These are phyloP conservation scores for Nakataea oryzae DNA, from an alignment of 2,329 filamentous ascomycete genomes.

Conservation along the genomic window DNA sequence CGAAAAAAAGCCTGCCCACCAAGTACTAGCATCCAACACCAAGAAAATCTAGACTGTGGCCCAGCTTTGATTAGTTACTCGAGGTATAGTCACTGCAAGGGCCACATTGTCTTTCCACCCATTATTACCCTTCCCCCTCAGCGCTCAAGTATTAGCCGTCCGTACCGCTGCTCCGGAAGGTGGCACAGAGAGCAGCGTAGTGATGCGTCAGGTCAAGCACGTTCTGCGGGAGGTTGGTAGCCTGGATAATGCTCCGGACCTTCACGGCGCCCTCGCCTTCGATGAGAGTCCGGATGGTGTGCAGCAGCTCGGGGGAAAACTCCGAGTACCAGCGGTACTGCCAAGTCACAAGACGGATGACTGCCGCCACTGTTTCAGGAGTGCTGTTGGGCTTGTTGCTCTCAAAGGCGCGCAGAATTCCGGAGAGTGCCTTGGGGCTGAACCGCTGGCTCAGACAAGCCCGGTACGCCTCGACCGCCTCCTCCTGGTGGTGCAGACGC, in stretches of 20 bases:
- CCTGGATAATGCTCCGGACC: constrained; percentile 92
- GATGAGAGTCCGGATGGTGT: constrained; percentile 81
- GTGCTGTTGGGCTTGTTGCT: constrained; percentile 56
- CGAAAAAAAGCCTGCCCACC: neutral
- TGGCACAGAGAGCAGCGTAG: constrained; percentile 88
- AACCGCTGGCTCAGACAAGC: constrained; percentile 81
- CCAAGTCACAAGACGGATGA: constrained; percentile 91
- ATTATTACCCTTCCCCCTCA: neutral
- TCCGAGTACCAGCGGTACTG: constrained; percentile 99
- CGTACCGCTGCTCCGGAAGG: constrained; percentile 88
- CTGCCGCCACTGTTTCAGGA: constrained; percentile 68
- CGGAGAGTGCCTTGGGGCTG: constrained; percentile 82
- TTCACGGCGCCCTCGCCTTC: constrained; percentile 97
- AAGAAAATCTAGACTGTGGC: neutral
- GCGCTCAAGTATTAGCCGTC: constrained; percentile 48
- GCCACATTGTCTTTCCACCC: neutral
- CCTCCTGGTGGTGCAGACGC: constrained; percentile 81
- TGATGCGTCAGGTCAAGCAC: constrained; percentile 93
- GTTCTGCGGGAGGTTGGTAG: constrained; percentile 84
- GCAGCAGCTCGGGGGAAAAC: constrained; percentile 87
- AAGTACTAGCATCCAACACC: neutral
- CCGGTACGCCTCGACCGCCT: constrained; percentile 87
- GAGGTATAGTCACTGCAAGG: neutral
- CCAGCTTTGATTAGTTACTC: too few species aligned
- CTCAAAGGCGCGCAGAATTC: constrained; percentile 73